Base-by-base conservation (phyloP, 1,284 basidiomycete species). In the Anthracocystis panici-leucophaei region DNA sequence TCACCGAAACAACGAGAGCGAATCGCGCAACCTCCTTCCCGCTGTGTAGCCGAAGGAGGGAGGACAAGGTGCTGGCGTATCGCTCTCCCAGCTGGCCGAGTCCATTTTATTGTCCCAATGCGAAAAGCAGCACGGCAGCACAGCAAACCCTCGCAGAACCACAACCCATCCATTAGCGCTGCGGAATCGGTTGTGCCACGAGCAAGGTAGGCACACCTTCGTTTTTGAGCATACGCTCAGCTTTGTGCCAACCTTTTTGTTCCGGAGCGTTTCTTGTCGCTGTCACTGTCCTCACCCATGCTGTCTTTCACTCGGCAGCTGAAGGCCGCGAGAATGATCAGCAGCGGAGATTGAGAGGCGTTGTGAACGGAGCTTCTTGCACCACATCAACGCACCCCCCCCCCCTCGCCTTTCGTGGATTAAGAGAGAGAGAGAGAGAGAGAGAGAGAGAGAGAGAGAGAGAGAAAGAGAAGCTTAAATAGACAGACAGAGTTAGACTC, bases 101-200 rank as follows among this genome's bases (percentile, higher is more conserved):
- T 41, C 6, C 12, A 14, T 38, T 45, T 45, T 29, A 45, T n/a
- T 46, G 16, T 49, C 29, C 29, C 16, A 49, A 49, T 49, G 48
- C 48, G 29, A 48, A 49, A 18, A 35, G 31, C n/a, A 21, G 5
- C 50, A 21, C 20, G 35, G 7, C 35, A 38, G 31, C 10, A 33
- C 6, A 33, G 31, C 31, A 33, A n/a, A n/a, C n/a, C n/a, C 27
- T 27, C 27, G 27, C 7, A 27, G 4, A 3, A 46, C 31, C 18
- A n/a, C 33, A 25, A 57, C 27, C 35, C 14, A 33, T 57, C 21
- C 25, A 18, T n/a, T 57, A 48, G 44, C 18, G 44, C 55, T 20
- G 44, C 23, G 55, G n/a, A 56, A 20, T 33, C 35, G 31, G 1
- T 27, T 20, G 21, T 38, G 12, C 12, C 35, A 12, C 10, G 35